Conservation (phyloP, 176 grass and related monocot species). For the Pontederia crassipes region DNA sequence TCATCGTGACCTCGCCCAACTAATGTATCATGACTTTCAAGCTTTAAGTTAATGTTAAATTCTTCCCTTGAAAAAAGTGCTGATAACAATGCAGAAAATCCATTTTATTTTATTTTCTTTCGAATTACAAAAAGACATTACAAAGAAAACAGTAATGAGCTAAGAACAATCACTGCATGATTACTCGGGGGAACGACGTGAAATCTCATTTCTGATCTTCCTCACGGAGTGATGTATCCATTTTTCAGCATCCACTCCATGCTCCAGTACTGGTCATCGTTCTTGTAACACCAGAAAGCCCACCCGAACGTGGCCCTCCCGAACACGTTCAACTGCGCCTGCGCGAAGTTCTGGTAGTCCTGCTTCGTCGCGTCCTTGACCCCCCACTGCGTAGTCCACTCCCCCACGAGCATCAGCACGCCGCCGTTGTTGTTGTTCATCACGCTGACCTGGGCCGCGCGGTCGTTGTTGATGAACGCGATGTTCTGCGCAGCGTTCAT, state of each 20-base stretch:
- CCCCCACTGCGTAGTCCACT: conserved; percentile 26
- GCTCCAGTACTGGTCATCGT: conserved; percentile 39
- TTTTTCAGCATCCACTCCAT: conserved; percentile 71
- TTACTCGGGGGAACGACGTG: too few relatives aligned
- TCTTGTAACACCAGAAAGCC: conserved; percentile 53
- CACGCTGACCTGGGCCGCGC: conserved; percentile 4
- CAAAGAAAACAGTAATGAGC: too few relatives aligned
- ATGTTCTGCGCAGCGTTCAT: conserved; percentile 52
- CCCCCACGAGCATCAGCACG: conserved; percentile 38
- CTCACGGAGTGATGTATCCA: conserved; percentile 30
- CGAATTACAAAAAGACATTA: too few relatives aligned
- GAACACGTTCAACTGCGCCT: conserved; percentile 37
- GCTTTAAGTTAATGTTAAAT: too few relatives aligned
- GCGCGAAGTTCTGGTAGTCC: conserved; percentile 19
- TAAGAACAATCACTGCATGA: too few relatives aligned
- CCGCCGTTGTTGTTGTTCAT: conserved; percentile 20
- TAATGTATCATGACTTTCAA: too few relatives aligned
- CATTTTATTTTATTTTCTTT: too few relatives aligned
- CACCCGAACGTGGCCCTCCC: conserved; percentile 54
- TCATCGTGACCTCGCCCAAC: too few relatives aligned
- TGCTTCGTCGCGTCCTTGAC: conserved; percentile 1
- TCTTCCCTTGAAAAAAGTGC: too few relatives aligned
- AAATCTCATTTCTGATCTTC: too few relatives aligned
- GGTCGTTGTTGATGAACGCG: conserved; percentile 23
- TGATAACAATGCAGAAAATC: too few relatives aligned